Percentiles rank a stretch among this genome's conserved stretches.
phyloP scores from a whole-genome alignment of 352 stramenopile species.

The Globisporangium splendens region DNA sequence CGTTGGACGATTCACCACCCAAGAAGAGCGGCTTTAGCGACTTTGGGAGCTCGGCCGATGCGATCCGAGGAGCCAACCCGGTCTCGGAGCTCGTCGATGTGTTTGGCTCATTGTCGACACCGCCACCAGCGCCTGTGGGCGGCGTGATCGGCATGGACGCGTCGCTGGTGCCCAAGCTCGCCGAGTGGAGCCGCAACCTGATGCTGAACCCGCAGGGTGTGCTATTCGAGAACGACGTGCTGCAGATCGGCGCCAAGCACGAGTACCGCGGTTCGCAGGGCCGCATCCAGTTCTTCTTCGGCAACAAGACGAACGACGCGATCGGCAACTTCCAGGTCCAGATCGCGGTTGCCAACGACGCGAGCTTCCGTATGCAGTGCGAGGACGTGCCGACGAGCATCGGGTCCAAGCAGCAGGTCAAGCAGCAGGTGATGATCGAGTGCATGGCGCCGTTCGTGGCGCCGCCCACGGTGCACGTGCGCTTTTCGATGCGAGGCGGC shows the following conservation, averaged over 20 bases:
- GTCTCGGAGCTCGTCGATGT: slow-evolving; percentile 54
- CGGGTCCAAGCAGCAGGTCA: slow-evolving; percentile 87
- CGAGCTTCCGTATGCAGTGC: slow-evolving; percentile 49
- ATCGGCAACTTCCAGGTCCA: slow-evolving; percentile 84
- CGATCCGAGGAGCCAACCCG: slow-evolving; percentile 45
- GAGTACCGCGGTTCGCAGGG: slow-evolving; percentile 93
- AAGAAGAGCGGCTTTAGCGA: slow-evolving; percentile 17
- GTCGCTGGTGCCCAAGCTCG: slow-evolving; percentile 39
- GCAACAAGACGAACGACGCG: slow-evolving; percentile 85
- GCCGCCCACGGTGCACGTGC: slow-evolving; percentile 84
- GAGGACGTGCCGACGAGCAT: slow-evolving; percentile 77
- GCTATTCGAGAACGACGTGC: slow-evolving; percentile 87
- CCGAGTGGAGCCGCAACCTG: slow-evolving; percentile 80
- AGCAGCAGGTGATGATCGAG: slow-evolving; percentile 91
- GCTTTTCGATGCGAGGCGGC: slow-evolving; percentile 67
- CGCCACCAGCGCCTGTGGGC: slow-evolving; percentile 2
- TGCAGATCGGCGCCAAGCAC: slow-evolving; percentile 96
- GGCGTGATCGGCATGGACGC: slow-evolving; percentile 38
- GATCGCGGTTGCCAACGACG: slow-evolving; percentile 29
- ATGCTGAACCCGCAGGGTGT: slow-evolving; percentile 90
- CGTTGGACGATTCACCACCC: slow-evolving; percentile 36
- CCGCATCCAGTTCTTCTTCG: slow-evolving; percentile 94
- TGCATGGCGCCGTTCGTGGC: slow-evolving; percentile 90
- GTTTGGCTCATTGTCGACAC: slow-evolving; percentile 22
- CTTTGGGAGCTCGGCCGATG: slow-evolving; percentile 17